These are phyloP conservation scores for Gamsiella multidivaricata DNA, from an alignment of 192 early-diverging fungal species.

Conservation along the genomic window DNA sequence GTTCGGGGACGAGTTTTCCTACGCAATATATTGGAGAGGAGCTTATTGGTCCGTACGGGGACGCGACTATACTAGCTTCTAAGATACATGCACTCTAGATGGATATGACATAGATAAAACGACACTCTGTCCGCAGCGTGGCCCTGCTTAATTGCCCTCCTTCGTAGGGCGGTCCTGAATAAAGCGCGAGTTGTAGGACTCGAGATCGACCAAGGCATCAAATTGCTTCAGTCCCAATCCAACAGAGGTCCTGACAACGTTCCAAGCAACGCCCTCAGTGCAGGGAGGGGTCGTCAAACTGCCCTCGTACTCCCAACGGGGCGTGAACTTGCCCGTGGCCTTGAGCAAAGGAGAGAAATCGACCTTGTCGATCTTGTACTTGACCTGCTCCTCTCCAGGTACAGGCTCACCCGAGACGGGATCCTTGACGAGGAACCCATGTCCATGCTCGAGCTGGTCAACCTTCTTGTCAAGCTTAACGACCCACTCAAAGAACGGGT, in stretches of 20 bases:
- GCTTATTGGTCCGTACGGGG: too few relatives aligned
- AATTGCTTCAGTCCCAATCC: slow-evolving; percentile 48
- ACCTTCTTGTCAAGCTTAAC: slow-evolving; percentile 23
- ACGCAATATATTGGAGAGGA: too few relatives aligned
- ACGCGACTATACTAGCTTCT: too few relatives aligned
- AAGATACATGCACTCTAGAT: too few relatives aligned
- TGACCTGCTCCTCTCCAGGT: slow-evolving; percentile 9
- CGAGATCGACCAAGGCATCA: slow-evolving; percentile 34
- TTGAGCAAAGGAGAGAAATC: slow-evolving; percentile 15
- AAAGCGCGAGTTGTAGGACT: slow-evolving; percentile 59
- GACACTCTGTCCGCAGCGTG: not conserved
- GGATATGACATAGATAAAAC: not conserved
- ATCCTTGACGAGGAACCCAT: slow-evolving; percentile 22
- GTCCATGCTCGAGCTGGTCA: not conserved
- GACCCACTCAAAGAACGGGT: slow-evolving; percentile 50
- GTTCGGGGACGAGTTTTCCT: too few relatives aligned
- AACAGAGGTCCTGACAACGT: slow-evolving; percentile 52
- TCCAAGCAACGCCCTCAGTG: slow-evolving; percentile 68
- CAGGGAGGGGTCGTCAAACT: slow-evolving; percentile 74
- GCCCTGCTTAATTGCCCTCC: not conserved
- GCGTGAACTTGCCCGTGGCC: slow-evolving; percentile 3
- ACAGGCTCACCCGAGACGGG: not conserved
- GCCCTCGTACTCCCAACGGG: slow-evolving; percentile 61
- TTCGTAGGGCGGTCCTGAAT: slow-evolving; percentile 19
- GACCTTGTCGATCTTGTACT: slow-evolving; percentile 20